A percentile compares a stretch with the other conserved stretches of the same genome.
These are phyloP conservation scores for Erodium maritimum DNA, from an alignment of 345 rosid genomes.

Conservation along the genomic window DNA sequence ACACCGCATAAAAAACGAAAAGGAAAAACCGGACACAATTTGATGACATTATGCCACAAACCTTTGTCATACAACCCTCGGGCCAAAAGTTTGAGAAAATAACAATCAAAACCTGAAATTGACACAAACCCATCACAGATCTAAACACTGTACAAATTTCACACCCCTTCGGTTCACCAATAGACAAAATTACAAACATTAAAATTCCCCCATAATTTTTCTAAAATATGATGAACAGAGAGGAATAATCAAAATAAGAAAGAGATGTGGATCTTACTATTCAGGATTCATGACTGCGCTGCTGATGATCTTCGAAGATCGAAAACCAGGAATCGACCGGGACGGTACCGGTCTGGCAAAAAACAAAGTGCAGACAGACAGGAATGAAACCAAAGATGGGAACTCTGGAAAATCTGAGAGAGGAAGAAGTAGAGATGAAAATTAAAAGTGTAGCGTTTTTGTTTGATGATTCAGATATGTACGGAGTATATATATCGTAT, in stretches of 20 bases:
- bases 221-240: not conserved
- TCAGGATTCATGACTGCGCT: not conserved
- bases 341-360: not conserved
- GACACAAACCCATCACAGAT: not conserved
- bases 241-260: too few relatives aligned
- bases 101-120: not conserved
- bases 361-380: too few relatives aligned
- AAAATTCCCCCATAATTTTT: too few relatives aligned
- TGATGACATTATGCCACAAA: too few relatives aligned
- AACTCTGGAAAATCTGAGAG: too few relatives aligned
- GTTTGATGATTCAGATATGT: too few relatives aligned
- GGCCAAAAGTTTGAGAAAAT: not conserved
- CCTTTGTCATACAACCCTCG: not conserved
- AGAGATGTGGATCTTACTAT: not conserved
- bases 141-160: not conserved
- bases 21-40: not conserved
- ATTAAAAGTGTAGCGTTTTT: too few relatives aligned
- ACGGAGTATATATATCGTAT: too few relatives aligned
- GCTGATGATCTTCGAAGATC: not conserved
- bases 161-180: not conserved
- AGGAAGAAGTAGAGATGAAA: too few relatives aligned
- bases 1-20: too few relatives aligned
- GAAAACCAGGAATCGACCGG: not conserved
- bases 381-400: too few relatives aligned
- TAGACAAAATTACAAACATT: not conserved